These are phyloP conservation scores for Phtheirospermum japonicum DNA, from an alignment of 257 asterid genomes.

Conservation along the genomic window DNA sequence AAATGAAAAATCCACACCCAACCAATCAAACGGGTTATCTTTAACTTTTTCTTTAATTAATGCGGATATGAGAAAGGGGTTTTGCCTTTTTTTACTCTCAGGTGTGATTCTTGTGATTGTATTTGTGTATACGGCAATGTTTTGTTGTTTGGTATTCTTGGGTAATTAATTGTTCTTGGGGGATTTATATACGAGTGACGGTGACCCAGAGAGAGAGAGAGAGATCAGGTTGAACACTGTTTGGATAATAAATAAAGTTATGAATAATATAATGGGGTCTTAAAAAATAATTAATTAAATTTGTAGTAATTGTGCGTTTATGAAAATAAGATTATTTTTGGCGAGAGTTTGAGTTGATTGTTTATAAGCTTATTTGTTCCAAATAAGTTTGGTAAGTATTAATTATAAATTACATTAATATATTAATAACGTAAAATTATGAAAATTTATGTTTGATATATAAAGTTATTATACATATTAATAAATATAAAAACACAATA, in stretches of 20 bases:
- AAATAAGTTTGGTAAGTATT: too few relatives aligned
- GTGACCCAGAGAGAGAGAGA: too few relatives aligned
- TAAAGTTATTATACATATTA: too few relatives aligned
- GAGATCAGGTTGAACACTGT: background rate
- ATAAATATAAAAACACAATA: too few relatives aligned
- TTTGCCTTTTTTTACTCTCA: conserved; percentile 6
- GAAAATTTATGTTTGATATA: too few relatives aligned
- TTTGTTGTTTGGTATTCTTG: too few relatives aligned
- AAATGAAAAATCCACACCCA: conserved; percentile 1
- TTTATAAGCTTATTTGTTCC: too few relatives aligned
- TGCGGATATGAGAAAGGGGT: conserved; percentile 10
- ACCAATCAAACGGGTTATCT: background rate
- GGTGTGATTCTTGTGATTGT: conserved; percentile 36
- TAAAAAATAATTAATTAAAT: background rate
- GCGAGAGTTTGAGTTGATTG: too few relatives aligned
- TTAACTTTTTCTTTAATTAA: conserved; percentile 36
- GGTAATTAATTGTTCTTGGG: background rate
- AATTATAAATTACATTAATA: too few relatives aligned
- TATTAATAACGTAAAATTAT: too few relatives aligned
- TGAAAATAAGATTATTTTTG: background rate
- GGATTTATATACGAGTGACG: conserved; percentile 2
- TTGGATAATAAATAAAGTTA: conserved; percentile 16
- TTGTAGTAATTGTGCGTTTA: background rate
- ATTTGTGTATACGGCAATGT: too few relatives aligned
- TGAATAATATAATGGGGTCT: background rate